Percentiles rank a stretch among this genome's conserved stretches.
phyloP scores from a whole-genome alignment of 305 asterid species.

The Fraxinus nigra region DNA sequence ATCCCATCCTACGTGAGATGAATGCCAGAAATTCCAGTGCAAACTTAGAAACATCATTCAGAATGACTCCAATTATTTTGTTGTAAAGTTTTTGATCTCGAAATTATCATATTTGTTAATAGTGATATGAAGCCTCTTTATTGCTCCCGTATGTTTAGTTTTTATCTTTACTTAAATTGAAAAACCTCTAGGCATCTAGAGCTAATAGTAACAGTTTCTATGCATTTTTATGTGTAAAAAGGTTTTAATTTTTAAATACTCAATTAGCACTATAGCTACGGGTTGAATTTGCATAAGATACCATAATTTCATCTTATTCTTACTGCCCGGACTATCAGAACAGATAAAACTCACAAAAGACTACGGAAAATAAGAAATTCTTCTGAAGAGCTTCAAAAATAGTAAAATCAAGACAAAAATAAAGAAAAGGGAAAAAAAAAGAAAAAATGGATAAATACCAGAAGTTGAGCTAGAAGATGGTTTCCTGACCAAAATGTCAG shows the following conservation, averaged over 20 bases:
- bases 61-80: neutral
- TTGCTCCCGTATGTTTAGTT: neutral
- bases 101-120: neutral
- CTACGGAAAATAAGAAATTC: neutral
- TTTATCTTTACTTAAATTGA: neutral
- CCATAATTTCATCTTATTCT: neutral
- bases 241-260: neutral
- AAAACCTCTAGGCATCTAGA: neutral
- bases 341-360: neutral
- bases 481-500: conserved; percentile 76
- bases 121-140: neutral
- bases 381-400: neutral
- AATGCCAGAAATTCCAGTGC: neutral
- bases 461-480: conserved; percentile 57
- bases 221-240: neutral
- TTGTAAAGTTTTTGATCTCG: neutral
- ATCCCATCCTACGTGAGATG: neutral
- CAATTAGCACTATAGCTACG: conserved; percentile 2
- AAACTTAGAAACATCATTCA: neutral
- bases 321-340: neutral
- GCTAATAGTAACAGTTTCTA: neutral
- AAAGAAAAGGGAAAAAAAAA: neutral
- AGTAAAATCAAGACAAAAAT: neutral
- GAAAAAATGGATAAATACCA: conserved; percentile 33
- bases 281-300: neutral